Conservation (phyloP, 306 rosid genomes). For the Cicer yamashitae region DNA sequence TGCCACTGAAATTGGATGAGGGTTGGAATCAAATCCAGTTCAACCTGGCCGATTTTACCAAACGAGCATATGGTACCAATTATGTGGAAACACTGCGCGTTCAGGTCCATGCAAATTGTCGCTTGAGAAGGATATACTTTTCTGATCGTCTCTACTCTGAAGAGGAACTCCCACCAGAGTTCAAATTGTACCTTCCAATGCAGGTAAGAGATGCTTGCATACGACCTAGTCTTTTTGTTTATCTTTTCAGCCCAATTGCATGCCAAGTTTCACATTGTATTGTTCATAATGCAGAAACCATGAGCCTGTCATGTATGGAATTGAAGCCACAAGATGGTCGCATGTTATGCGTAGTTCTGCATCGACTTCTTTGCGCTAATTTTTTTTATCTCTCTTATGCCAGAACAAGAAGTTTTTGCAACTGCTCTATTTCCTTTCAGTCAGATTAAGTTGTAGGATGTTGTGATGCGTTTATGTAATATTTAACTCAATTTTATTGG, state of each 20-base stretch:
- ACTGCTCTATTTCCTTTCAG: slow-evolving; percentile 8
- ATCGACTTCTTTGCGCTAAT: not conserved
- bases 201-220: slow-evolving; percentile 58
- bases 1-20: slow-evolving; percentile 89
- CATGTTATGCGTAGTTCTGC: slow-evolving; percentile 15
- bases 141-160: slow-evolving; percentile 91
- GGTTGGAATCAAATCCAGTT: slow-evolving; percentile 98
- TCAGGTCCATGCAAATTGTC: slow-evolving; percentile 96
- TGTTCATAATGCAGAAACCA: slow-evolving; percentile 50
- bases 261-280: not conserved
- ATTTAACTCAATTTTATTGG: slow-evolving; percentile 4
- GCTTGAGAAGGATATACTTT: slow-evolving; percentile 92
- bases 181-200: slow-evolving; percentile 91
- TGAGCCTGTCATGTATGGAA: slow-evolving; percentile 36
- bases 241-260: not conserved
- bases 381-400: slow-evolving; percentile 13
- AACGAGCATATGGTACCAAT: slow-evolving; percentile 98
- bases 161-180: slow-evolving; percentile 95
- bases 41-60: slow-evolving; percentile 79
- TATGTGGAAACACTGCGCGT: slow-evolving; percentile 93
- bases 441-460: slow-evolving; percentile 11
- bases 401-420: slow-evolving; percentile 23
- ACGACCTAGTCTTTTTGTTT: not conserved
- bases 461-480: slow-evolving; percentile 22
- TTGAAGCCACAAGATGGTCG: not conserved